phyloP scores from a whole-genome alignment of 2,329 filamentous ascomycete genomes.

The Botryosphaeria agaves region DNA sequence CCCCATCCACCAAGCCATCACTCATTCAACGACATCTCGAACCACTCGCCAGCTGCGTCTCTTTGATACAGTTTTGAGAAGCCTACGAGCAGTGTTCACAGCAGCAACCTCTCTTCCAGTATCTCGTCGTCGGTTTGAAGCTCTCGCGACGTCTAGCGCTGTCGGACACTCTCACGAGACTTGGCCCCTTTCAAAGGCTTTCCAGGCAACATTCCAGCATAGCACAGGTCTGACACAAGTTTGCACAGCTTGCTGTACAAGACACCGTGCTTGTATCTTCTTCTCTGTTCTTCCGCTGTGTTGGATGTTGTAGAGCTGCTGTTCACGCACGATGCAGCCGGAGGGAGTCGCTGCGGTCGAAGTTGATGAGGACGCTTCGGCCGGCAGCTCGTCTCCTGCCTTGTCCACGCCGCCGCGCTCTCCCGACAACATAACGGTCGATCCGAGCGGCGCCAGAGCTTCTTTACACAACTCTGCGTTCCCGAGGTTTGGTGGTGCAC shows the following conservation, averaged over 20 bases:
- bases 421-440: not conserved
- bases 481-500: conserved; percentile 13
- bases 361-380: conserved; percentile 8
- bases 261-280: too few species aligned
- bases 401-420: conserved; percentile 7
- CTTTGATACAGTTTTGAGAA: too few species aligned
- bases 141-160: conserved; percentile 6
- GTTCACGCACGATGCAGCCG: not conserved
- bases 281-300: too few species aligned
- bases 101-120: too few species aligned
- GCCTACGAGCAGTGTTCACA: too few species aligned
- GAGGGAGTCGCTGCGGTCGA: not conserved
- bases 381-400: conserved; percentile 10
- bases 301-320: not conserved
- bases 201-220: not conserved
- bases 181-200: conserved; percentile 5
- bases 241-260: too few species aligned
- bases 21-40: too few species aligned
- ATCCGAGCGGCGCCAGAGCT: conserved; percentile 5
- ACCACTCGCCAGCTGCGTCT: too few species aligned
- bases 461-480: conserved; percentile 3
- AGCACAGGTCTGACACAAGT: not conserved
- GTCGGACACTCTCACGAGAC: conserved; percentile 2
- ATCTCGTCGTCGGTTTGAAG: conserved; percentile 10
- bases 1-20: too few species aligned